A percentile compares a stretch with the other conserved stretches of the same genome.
Conservation (phyloP, 75 land plant genomes). For the Pinus tabuliformis region DNA sequence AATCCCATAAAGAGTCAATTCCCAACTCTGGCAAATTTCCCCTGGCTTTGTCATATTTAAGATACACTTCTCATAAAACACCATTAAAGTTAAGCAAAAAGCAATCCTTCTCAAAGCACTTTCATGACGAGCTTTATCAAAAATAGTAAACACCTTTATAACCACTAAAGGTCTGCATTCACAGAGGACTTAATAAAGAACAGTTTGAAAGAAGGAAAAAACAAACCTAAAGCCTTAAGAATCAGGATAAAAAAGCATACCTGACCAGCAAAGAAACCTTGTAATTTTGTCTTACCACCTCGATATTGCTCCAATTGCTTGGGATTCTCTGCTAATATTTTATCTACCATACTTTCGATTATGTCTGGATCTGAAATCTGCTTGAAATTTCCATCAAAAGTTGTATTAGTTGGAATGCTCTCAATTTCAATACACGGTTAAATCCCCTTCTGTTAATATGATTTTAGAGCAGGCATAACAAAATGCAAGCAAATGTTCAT, state of each 20-base stretch:
- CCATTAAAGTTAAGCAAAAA: conserved; percentile 2
- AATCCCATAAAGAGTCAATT: neutral
- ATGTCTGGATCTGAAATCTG: conserved; percentile 76
- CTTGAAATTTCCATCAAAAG: neutral
- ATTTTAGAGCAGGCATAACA: too few species aligned
- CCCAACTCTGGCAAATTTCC: neutral
- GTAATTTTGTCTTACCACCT: conserved; percentile 88
- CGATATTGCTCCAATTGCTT: conserved; percentile 88
- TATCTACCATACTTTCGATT: conserved; percentile 77
- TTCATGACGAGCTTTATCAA: neutral
- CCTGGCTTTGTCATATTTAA: conserved; percentile 2
- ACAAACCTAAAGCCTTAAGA: neutral
- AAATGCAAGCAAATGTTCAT: neutral
- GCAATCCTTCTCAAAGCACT: neutral
- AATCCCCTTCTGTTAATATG: too few species aligned
- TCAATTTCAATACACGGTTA: too few species aligned
- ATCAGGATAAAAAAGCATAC: conserved; percentile 24
- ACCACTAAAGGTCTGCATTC: neutral
- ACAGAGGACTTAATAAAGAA: neutral
- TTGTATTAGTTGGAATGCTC: neutral
- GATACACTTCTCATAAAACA: neutral
- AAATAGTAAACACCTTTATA: neutral
- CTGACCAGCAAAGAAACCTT: conserved; percentile 97
- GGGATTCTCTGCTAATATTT: conserved; percentile 76
- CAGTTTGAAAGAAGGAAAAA: neutral